Conservation (phyloP, 129 eudicot genomes). For the Rutidosis leptorrhynchoides region DNA sequence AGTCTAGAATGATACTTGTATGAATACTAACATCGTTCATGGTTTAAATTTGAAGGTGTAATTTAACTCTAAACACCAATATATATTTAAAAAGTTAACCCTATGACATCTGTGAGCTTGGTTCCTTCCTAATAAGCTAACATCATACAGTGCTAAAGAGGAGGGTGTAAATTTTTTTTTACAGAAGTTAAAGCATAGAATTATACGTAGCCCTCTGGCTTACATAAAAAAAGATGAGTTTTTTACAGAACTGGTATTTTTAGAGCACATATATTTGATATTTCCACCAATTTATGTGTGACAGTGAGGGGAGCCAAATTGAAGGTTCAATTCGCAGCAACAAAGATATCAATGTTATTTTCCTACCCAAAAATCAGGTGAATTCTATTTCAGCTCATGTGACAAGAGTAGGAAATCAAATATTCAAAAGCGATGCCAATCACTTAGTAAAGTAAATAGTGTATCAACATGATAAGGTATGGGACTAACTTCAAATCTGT, state of each 20-base stretch:
- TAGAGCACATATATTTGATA: neutral
- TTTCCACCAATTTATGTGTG: neutral
- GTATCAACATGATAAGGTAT: slow-evolving; percentile 11
- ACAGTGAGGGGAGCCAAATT: neutral
- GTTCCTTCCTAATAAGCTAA: neutral
- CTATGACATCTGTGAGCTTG: neutral
- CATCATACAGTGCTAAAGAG: neutral
- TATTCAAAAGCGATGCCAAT: slow-evolving; percentile 8
- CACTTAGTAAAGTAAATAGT: neutral
- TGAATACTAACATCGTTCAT: neutral
- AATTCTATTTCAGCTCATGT: neutral
- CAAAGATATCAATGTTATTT: neutral
- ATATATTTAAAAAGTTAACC: neutral
- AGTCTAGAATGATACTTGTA: neutral
- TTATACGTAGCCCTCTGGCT: neutral
- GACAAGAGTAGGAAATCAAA: neutral
- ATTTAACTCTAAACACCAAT: neutral
- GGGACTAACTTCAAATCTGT: slow-evolving; percentile 16
- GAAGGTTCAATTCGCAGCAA: neutral
- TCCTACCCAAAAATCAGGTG: neutral
- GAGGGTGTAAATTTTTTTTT: neutral
- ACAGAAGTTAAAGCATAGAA: neutral
- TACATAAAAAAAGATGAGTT: neutral
- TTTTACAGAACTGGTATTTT: neutral
- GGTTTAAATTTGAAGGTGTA: neutral